These are phyloP conservation scores for Anacardium occidentale DNA, from an alignment of 345 rosid genomes.

Conservation along the genomic window DNA sequence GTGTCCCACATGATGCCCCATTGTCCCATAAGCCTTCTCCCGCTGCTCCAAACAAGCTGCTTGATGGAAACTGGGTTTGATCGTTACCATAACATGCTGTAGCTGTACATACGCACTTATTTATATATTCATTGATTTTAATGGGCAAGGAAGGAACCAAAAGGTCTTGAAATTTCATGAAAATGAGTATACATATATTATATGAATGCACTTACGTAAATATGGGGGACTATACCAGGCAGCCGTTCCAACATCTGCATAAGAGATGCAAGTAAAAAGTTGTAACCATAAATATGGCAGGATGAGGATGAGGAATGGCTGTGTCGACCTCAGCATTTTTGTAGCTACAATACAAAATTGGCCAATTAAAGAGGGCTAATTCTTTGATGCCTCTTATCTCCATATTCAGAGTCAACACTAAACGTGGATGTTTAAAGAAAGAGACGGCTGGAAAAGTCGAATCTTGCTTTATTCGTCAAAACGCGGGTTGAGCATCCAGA, in stretches of 20 bases:
- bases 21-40: slow-evolving; percentile 75
- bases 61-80: slow-evolving; percentile 50
- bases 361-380: no score
- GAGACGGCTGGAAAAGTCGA: no score
- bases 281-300: background rate
- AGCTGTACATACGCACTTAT: slow-evolving; percentile 25
- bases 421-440: no score
- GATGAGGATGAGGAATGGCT: background rate
- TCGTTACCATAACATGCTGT: slow-evolving; percentile 43
- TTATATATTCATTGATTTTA: background rate
- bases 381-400: no score
- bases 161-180: background rate
- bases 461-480: no score
- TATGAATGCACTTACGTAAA: slow-evolving; percentile 39
- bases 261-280: background rate
- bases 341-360: background rate
- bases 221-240: slow-evolving; percentile 46
- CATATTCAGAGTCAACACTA: no score
- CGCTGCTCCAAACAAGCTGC: slow-evolving; percentile 61
- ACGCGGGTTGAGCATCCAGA: no score
- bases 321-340: background rate
- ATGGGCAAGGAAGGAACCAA: background rate
- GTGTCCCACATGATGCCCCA: slow-evolving; percentile 64
- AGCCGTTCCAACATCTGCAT: slow-evolving; percentile 52
- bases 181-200: no score